Percentiles rank a stretch among this genome's conserved stretches.
Conservation (phyloP, 345 rosid genomes). For the Corchorus capsularis region DNA sequence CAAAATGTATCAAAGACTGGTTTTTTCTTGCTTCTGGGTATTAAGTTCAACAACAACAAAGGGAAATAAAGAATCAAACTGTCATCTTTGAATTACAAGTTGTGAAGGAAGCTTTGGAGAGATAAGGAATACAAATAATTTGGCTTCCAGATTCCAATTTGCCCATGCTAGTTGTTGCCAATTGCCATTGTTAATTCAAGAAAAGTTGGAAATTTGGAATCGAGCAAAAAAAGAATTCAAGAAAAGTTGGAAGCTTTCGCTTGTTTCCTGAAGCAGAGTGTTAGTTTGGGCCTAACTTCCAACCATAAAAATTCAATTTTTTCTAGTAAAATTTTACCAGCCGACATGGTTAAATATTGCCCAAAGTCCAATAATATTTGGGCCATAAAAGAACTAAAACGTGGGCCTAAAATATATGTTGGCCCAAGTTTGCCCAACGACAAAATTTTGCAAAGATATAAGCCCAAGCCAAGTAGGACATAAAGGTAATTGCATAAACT, state of each 20-base stretch:
- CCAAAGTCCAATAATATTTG: neutral
- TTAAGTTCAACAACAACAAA: neutral
- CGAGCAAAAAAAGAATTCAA: too few species aligned
- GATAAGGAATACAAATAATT: neutral
- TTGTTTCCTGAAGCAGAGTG: too few species aligned
- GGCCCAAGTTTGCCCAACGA: neutral
- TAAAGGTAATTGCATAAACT: conserved; percentile 23
- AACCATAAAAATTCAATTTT: too few species aligned
- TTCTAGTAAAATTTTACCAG: too few species aligned
- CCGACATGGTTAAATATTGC: too few species aligned
- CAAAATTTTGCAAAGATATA: neutral
- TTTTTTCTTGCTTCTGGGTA: neutral
- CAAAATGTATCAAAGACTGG: conserved; percentile 10
- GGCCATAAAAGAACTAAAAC: neutral
- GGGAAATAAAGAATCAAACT: neutral
- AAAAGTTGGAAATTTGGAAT: neutral
- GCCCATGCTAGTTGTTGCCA: neutral
- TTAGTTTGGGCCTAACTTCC: too few species aligned
- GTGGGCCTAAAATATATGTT: neutral
- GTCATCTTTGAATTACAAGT: neutral
- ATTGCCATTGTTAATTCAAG: too few species aligned
- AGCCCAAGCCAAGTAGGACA: conserved; percentile 7
- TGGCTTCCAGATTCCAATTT: neutral
- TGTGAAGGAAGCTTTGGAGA: neutral
- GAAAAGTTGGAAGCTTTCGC: too few species aligned